Conservation (phyloP, 2,329 filamentous ascomycete species). For the Pezicula radicicola region DNA sequence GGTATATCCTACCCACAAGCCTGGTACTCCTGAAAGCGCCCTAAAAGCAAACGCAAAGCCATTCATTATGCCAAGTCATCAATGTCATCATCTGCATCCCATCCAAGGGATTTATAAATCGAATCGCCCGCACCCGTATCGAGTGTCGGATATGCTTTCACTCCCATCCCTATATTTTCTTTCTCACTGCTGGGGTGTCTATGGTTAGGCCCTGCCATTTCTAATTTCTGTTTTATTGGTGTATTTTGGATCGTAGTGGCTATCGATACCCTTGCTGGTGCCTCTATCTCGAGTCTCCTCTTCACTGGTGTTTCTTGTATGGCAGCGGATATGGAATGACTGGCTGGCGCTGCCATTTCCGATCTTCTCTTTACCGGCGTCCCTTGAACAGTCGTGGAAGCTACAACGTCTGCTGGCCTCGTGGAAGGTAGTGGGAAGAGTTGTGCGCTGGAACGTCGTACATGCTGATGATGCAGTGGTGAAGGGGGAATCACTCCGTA, state of each 20-base stretch:
- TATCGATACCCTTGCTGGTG: conserved; percentile 13
- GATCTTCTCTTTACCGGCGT: conserved; percentile 11
- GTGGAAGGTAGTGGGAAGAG: conserved; percentile 12
- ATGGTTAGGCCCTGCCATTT: not conserved
- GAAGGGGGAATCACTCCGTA: conserved; percentile 14
- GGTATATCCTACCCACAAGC: not conserved
- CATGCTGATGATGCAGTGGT: conserved; percentile 12
- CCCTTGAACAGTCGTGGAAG: conserved; percentile 12
- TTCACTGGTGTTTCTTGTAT: conserved; percentile 26
- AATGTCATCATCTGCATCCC: conserved; percentile 31
- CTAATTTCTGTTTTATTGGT: not conserved
- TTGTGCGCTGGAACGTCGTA: conserved; percentile 21
- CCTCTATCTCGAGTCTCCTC: conserved; percentile 7
- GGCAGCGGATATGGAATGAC: conserved; percentile 4
- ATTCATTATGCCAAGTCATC: conserved; percentile 22
- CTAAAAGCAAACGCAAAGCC: not conserved
- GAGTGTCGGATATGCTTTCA: not conserved
- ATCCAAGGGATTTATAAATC: conserved; percentile 33
- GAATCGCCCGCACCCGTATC: conserved; percentile 16
- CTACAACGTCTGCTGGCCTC: not conserved
- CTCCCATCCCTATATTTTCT: not conserved
- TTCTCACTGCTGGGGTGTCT: not conserved
- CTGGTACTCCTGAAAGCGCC: conserved; percentile 8
- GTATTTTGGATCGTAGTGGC: not conserved
- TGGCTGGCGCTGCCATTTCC: not conserved